These are phyloP conservation scores for Xylariaceae sp. DNA, from an alignment of 2,329 filamentous ascomycete species.

Conservation along the genomic window DNA sequence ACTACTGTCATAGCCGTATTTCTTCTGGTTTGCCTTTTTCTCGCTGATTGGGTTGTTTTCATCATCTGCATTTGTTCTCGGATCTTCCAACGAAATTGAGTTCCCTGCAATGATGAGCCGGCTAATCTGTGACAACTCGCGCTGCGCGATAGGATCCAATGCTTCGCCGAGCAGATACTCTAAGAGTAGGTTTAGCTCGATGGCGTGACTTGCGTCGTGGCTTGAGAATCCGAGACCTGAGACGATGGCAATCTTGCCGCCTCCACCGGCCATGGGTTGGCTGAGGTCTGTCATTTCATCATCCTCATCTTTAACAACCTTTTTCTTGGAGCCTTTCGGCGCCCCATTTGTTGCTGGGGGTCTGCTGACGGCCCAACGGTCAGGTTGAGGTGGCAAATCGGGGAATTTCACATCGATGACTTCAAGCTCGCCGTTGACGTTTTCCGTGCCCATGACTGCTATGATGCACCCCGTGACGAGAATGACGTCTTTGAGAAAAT, in stretches of 20 bases:
- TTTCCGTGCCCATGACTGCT: constrained; percentile 93
- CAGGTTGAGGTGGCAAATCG: constrained; percentile 77
- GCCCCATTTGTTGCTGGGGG: constrained; percentile 25
- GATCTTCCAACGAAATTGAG: constrained; percentile 56
- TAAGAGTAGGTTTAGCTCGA: constrained; percentile 72
- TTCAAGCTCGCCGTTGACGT: constrained; percentile 85
- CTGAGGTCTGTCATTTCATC: constrained; percentile 57
- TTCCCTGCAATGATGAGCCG: constrained; percentile 90
- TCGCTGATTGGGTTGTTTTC: constrained; percentile 34
- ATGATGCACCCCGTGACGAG: constrained; percentile 92
- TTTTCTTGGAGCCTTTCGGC: constrained; percentile 32
- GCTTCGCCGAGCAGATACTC: constrained; percentile 88
- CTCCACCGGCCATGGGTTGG: constrained; percentile 28
- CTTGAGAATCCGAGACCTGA: constrained; percentile 85
- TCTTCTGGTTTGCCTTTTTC: constrained; percentile 57
- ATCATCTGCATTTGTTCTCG: constrained; percentile 35
- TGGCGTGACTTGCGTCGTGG: constrained; percentile 63
- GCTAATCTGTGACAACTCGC: constrained; percentile 63
- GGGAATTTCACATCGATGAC: constrained; percentile 86
- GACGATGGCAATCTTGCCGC: constrained; percentile 71
- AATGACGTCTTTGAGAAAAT: constrained; percentile 60
- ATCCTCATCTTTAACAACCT: constrained; percentile 44
- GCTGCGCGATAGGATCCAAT: constrained; percentile 56
- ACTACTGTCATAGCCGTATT: constrained; percentile 90
- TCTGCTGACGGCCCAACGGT: constrained; percentile 70